Percentiles rank a stretch among this genome's conserved stretches.
These are phyloP conservation scores for Phytophthora hibernalis DNA, from an alignment of 352 stramenopile genomes.

Conservation along the genomic window DNA sequence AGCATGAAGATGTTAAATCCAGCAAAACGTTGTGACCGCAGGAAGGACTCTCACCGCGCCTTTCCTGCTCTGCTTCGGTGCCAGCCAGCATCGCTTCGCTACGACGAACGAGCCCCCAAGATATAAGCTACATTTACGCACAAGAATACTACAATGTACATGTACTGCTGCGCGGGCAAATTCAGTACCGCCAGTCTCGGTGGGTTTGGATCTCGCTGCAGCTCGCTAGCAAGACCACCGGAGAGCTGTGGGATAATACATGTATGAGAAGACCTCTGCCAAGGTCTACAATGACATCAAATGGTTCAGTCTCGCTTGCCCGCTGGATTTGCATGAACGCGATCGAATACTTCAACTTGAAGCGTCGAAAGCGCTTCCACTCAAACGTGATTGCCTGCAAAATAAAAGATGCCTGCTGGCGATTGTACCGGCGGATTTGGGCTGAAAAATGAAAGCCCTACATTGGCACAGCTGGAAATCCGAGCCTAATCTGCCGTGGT, in stretches of 20 bases:
- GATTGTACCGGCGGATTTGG: constrained; percentile 5
- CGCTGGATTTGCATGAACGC: constrained; percentile 21
- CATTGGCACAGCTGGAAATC: constrained; percentile 14
- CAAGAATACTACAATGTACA: too few species aligned
- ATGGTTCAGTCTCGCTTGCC: not conserved
- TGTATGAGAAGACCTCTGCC: constrained; percentile 4
- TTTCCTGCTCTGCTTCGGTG: not conserved
- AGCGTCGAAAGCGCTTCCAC: constrained; percentile 32
- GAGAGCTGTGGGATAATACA: constrained; percentile 3
- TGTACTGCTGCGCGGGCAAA: not conserved
- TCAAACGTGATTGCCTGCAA: constrained; percentile 31
- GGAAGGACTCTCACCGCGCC: not conserved
- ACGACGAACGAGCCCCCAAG: too few species aligned
- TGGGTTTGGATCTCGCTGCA: not conserved
- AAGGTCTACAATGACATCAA: not conserved
- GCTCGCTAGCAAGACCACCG: constrained; percentile 1
- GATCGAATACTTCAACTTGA: constrained; percentile 32
- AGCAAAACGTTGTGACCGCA: not conserved
- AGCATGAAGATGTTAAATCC: constrained; percentile 16
- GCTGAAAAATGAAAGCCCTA: constrained; percentile 6
- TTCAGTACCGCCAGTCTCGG: not conserved
- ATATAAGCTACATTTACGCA: too few species aligned
- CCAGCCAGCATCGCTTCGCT: not conserved
- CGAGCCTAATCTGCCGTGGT: constrained; percentile 14
- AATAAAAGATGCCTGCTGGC: constrained; percentile 14